A percentile compares a stretch with the other conserved stretches of the same genome.
These are phyloP conservation scores for Salix viminalis DNA, from an alignment of 345 rosid species.

Conservation along the genomic window DNA sequence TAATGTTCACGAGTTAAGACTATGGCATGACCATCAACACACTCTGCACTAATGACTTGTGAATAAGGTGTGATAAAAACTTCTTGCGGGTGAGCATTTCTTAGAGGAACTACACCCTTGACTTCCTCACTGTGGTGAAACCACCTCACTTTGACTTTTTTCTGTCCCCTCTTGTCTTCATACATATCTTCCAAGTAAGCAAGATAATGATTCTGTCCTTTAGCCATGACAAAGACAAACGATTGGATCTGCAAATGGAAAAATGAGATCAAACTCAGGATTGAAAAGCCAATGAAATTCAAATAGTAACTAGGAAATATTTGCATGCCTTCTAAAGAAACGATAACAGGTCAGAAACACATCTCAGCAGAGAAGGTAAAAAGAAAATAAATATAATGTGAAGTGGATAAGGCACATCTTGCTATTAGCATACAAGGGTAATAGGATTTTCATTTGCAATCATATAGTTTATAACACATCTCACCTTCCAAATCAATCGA, in stretches of 20 bases:
- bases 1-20: conserved; percentile 80
- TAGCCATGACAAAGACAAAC: conserved; percentile 91
- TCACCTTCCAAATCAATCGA: background rate
- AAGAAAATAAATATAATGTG: too few relatives aligned
- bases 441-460: background rate
- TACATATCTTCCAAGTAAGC: conserved; percentile 98
- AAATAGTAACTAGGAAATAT: background rate
- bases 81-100: conserved; percentile 81
- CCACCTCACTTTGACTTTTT: conserved; percentile 96
- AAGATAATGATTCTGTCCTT: conserved; percentile 72
- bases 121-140: conserved; percentile 87
- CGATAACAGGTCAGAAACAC: background rate
- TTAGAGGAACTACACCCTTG: conserved; percentile 63
- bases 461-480: background rate
- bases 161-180: conserved; percentile 89
- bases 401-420: background rate
- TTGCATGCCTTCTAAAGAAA: background rate
- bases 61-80: conserved; percentile 87
- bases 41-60: conserved; percentile 96
- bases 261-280: conserved; percentile 17
- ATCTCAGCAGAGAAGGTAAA: too few relatives aligned
- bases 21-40: conserved; percentile 88
- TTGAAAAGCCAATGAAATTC: conserved; percentile 5
- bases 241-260: conserved; percentile 62
- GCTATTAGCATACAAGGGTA: background rate